Evolutionary conservation across 257 asterid genomes (phyloP), one percentile per base, ranked within the genome.

Genomic region (Ehretia macrophylla): DNA sequence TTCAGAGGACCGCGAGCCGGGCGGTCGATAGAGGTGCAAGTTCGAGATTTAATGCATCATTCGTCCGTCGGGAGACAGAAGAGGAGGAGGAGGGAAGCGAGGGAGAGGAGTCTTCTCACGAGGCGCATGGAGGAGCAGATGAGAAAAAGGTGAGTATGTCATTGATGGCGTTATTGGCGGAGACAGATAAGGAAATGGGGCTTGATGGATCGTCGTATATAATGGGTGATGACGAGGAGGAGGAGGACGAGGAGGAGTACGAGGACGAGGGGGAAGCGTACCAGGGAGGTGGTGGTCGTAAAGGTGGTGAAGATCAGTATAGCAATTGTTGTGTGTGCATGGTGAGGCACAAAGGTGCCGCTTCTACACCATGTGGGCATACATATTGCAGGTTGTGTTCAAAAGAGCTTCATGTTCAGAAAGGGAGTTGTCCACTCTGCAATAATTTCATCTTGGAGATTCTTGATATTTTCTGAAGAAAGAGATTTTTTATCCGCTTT

Each of bases 401-500:
- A 0, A 64, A 96, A 62, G 97, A 93, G 79, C 83, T 93, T 59
- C 77, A 85, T 81, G 88, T 81, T 27, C 87, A 89, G 47, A 80
- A 88, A 19, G 95, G 91, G 14, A 85, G 80, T 38, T 93, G 99
- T 69, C 97, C 96, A 13, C 96, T 93, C 49, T 89, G 99, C 84
- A 86, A 93, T 65, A 82, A 82, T 62, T 82, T 80, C 56, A 83
- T 93, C 21, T 49, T 89, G 70, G 96, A 93, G 74, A 85, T 93
- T 73, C 95, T 93, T 48, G 97, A 86, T 62, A 77, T 93, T 35
- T 93, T 89, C 67, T 93, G 72, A 80, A 42, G 47, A 42, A 27
- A 27, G n/a, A n/a, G n/a, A n/a, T n/a, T n/a, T n/a, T n/a, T n/a
- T n/a, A n/a, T 6, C 35, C 35, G 35, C 35, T 27, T 27, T 27